Base-by-base conservation (phyloP, 208 protist genomes). In the Crithidia brevicula region DNA sequence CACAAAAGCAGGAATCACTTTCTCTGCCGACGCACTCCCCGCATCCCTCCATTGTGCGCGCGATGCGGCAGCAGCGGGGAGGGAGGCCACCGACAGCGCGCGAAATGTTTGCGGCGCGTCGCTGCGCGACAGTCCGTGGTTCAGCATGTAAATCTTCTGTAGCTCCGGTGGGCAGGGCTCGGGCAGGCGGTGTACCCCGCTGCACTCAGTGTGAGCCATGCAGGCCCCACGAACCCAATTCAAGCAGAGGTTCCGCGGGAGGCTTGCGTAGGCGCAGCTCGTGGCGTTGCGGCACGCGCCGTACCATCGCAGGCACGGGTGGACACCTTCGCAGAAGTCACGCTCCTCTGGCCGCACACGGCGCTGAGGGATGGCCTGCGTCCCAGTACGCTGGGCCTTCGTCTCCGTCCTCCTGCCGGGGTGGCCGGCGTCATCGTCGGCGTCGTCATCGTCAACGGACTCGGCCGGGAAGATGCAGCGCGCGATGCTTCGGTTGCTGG, bases 241-340 rank as follows among this genome's bases (percentile, higher is more conserved):
- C n/a, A 94, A 50, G 56, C 89, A 94, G 25, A 92, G 42, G 70
- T 92, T 94, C 45, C 73, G 84, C 34, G 89, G 89, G 27, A 73
- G 58, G 38, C 53, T 43, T 10, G 63, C 72, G 68, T 88, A 94
- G 31, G 77, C 40, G 71, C 89, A 94, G 59, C 72, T 83, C 10
- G 71, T 82, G n/a, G 79, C 31, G 59, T 94, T 81, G 34, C 84
- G 81, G 74, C 89, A 94, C 34, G 69, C 77, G 51, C 84, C 80
- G 68, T 92, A 92, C 82, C 74, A 91, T 3, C 72, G 72, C 72
- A 94, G 58, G 53, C 89, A 94, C 3, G 89, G 89, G 60, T 94
- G 89, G n/a, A 74, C 18, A 25, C 81, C 76, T 0, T 45, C 10
- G 61, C 63, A 66, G 56, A 91, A 94, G 15, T 71, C 22, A 3